Evolutionary conservation across 2,329 filamentous ascomycete genomes (phyloP), one percentile per base, ranked within the genome.

Genomic region (Penicillium sp.): DNA sequence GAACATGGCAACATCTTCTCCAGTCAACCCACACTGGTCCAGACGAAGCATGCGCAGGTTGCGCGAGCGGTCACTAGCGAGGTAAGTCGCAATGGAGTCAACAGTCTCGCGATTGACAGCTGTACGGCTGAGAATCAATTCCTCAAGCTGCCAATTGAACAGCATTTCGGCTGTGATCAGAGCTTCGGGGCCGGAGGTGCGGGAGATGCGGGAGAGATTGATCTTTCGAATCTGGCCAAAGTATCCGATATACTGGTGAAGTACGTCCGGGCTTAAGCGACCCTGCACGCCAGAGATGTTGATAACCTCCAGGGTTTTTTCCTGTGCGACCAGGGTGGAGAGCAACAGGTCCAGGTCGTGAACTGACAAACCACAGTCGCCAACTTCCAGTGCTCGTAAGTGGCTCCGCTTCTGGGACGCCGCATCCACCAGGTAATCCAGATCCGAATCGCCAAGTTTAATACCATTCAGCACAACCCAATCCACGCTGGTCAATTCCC

Each of bases 391-490:
- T 1, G 87, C 88, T 50, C 88, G 84, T 55, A 91, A 79, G 67
- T 88, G 86, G 58, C 87, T 88, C 28, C 79, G 79, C 63, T 83
- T 81, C 61, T 89, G 86, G 1, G 88, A 87, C 10, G 88, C 85
- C n/a, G 88, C 87, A 63, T 87, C 87, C 47, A 90, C 86, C 48
- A 89, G 68, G 66, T 79, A 82, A 63, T 90, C 88, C 55, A 90
- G 76, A 73, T 91, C 89, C 0, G 86, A 86, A 55, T 91, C 88
- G 42, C 86, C 87, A n/a, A 91, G 81, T 60, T 85, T 83, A 61
- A 90, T 88, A 12, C 87, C 87, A 61, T 86, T 90, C 59, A 91
- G 75, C 22, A 85, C 81, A 55, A 91, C 83, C 88, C 88, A 91
- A 70, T 89, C 86, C 17, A 90, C 85, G 66, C 87, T 88, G 0